Evolutionary conservation across 2,329 filamentous ascomycete species (phyloP), one percentile per base, ranked within the genome.

Genomic region (Ceratocystis lukuohia): DNA sequence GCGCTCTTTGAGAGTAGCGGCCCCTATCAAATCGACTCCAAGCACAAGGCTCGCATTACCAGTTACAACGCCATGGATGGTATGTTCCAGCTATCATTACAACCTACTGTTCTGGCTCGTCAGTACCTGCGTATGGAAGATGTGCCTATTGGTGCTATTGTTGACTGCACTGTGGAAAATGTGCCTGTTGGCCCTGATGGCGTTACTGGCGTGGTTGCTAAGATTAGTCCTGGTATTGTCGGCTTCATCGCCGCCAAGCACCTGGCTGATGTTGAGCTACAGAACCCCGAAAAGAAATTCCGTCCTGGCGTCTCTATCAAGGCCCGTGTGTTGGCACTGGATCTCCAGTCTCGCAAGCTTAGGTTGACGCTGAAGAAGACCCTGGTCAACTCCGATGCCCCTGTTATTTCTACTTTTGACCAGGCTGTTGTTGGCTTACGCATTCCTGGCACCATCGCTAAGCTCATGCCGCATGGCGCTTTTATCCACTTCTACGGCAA

Each of bases 281-380:
- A 94, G 73, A 89, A 96, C 72, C 94, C 94, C 0, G 94, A 99
- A 75, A 95, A 93, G 79, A 97, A 96, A 74, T 99, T 96, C 76
- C 84, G 88, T 68, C 89, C 93, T 74, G 91, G 91, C 1, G 84
- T 89, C 75, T 84, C 87, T 64, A 86, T 99, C 69, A 96, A 89
- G 71, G 88, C 89, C 22, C 84, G 93, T 68, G 89, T 99, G 30
- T 77, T 99, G 33, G 95, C 91, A 0, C 88, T 86, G 17, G 85
- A 96, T 71, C 76, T 84, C 1, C 81, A 83, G 63, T 93, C 88
- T 76, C 86, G 87, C 67, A 88, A 91, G 72, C 82, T 97, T 70
- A 87, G 89, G 41, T 80, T 99, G 70, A 97, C 94, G 0, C 75
- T 99, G 70, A 99, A 97, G 80, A 99, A 97, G 78, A 89, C 89